phyloP scores from a whole-genome alignment of 2,329 filamentous ascomycete genomes.

The Neofusicoccum cordaticola region DNA sequence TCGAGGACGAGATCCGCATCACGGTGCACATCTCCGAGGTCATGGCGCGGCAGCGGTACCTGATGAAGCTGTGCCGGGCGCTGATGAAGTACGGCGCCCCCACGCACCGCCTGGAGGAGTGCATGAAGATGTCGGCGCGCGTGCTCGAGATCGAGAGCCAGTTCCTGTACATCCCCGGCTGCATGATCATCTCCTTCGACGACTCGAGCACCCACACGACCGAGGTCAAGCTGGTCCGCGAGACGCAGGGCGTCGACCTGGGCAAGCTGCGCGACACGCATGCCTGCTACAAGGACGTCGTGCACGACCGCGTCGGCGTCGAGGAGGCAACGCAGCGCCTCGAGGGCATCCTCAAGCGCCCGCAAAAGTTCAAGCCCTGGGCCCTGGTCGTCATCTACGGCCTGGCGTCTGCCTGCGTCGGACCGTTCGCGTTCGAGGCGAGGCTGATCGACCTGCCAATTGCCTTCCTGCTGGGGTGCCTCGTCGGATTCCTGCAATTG shows the following conservation, averaged over 20 bases:
- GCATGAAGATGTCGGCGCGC: constrained; percentile 85
- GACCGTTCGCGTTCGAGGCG: constrained; percentile 76
- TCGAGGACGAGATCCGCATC: constrained; percentile 55
- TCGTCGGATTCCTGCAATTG: constrained; percentile 72
- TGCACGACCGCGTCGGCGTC: constrained; percentile 70
- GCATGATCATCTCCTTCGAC: constrained; percentile 92
- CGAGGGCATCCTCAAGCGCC: constrained; percentile 59
- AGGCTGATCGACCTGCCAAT: constrained; percentile 75
- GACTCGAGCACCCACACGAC: constrained; percentile 70
- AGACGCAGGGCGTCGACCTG: constrained; percentile 67
- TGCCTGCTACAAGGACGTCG: constrained; percentile 77
- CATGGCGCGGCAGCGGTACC: constrained; percentile 75
- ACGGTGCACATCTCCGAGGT: constrained; percentile 65
- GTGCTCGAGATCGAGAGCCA: constrained; percentile 86
- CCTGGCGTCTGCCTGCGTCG: constrained; percentile 70
- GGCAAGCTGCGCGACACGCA: constrained; percentile 72
- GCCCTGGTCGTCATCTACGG: constrained; percentile 66
- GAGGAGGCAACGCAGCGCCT: constrained; percentile 66
- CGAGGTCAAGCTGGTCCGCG: constrained; percentile 73
- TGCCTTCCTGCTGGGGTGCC: constrained; percentile 70
- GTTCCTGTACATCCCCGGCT: constrained; percentile 85
- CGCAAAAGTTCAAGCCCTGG: constrained; percentile 52
- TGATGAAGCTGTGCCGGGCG: constrained; percentile 79
- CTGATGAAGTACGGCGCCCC: constrained; percentile 90
- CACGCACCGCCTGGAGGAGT: constrained; percentile 87